Evolutionary conservation across 768 basidiomycete species (phyloP).

Genomic region (Pisolithus marmoratus): DNA sequence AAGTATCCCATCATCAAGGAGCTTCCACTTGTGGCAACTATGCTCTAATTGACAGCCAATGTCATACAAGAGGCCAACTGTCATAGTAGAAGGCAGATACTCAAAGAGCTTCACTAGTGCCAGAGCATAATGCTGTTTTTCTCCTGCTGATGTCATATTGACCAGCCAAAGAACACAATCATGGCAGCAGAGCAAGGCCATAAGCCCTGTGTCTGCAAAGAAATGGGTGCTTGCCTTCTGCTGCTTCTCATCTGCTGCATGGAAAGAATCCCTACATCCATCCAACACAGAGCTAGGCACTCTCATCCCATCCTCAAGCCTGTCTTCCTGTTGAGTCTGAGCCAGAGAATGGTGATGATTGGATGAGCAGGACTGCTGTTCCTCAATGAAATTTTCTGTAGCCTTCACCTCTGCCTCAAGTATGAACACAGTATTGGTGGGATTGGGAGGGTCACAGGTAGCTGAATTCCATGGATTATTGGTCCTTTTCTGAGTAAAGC

Average conservation of each 20-base stretch:
- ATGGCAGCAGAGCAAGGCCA: conserved; percentile 14
- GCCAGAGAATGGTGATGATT: not conserved
- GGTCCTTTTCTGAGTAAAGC: conserved; percentile 27
- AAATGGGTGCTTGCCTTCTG: conserved; percentile 14
- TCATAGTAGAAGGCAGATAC: conserved; percentile 1
- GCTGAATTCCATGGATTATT: conserved; percentile 10
- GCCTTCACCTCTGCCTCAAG: conserved; percentile 11
- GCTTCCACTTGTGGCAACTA: conserved; percentile 4
- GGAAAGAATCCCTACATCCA: conserved; percentile 29
- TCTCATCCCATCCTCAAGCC: conserved; percentile 16
- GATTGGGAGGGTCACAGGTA: not conserved
- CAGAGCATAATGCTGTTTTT: conserved; percentile 13
- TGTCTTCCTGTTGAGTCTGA: conserved; percentile 1
- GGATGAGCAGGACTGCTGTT: not conserved
- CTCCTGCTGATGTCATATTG: conserved; percentile 15
- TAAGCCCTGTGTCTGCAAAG: conserved; percentile 12
- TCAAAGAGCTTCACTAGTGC: not conserved
- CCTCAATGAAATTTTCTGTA: conserved; percentile 11
- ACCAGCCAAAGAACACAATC: conserved; percentile 14
- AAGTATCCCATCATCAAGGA: not conserved
- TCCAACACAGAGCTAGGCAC: conserved; percentile 27
- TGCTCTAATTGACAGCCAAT: conserved; percentile 4
- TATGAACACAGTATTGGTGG: conserved; percentile 7
- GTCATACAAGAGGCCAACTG: conserved; percentile 3
- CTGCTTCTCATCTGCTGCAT: conserved; percentile 9